phyloP scores from a whole-genome alignment of 495 filamentous ascomycete species.

The Annulohypoxylon moriforme region DNA sequence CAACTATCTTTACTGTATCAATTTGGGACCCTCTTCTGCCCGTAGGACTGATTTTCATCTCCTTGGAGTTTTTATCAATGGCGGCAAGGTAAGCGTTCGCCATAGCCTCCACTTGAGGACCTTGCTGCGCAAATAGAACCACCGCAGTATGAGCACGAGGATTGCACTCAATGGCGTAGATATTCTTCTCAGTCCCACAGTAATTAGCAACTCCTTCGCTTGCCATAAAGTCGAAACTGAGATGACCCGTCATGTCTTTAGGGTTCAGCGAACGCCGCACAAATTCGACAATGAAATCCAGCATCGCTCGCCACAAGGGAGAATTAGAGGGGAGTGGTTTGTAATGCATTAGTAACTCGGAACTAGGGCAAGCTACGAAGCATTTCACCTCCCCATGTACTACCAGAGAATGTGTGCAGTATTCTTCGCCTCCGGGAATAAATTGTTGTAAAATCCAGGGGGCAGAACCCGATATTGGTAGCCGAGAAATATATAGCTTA shows the following conservation, averaged over 20 bases:
- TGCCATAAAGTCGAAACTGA: constrained; percentile 74
- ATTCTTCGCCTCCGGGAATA: constrained; percentile 68
- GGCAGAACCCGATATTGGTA: constrained; percentile 64
- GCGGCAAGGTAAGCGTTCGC: constrained; percentile 53
- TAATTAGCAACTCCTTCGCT: constrained; percentile 39
- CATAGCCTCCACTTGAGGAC: constrained; percentile 49
- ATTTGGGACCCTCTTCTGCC: neutral
- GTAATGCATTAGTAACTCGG: constrained; percentile 72
- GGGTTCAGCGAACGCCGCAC: constrained; percentile 56
- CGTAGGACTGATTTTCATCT: neutral
- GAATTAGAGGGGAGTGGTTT: constrained; percentile 64
- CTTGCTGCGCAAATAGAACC: constrained; percentile 57
- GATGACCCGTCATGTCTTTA: constrained; percentile 71
- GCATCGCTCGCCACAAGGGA: constrained; percentile 66
- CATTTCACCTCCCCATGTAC: constrained; percentile 68
- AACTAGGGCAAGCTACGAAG: constrained; percentile 71
- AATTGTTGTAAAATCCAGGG: constrained; percentile 79
- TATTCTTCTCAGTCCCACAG: constrained; percentile 36
- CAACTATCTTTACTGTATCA: constrained; percentile 14
- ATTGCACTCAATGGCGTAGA: constrained; percentile 73
- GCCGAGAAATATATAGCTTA: constrained; percentile 61
- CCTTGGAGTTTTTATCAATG: constrained; percentile 38
- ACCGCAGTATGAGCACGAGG: constrained; percentile 71
- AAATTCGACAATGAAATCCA: constrained; percentile 69
- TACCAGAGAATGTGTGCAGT: constrained; percentile 75